phyloP scores from a whole-genome alignment of 352 stramenopile species.

The Halophytophthora batemanensis region DNA sequence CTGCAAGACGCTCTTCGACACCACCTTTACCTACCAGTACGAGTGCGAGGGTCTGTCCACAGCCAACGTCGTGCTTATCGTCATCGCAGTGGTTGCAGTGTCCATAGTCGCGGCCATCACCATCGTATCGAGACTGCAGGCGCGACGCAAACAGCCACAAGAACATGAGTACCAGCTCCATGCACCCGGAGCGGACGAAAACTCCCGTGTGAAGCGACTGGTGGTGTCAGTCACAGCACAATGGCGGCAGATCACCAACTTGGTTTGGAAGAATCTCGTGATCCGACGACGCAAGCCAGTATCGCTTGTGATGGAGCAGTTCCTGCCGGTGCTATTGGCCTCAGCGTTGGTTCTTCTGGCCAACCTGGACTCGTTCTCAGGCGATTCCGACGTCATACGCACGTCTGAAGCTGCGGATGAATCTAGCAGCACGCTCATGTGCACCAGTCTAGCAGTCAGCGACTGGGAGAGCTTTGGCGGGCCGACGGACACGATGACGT shows the following conservation, averaged over 20 bases:
- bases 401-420: constrained; percentile 20
- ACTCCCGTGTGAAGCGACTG: constrained; percentile 4
- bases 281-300: constrained; percentile 44
- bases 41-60: constrained; percentile 40
- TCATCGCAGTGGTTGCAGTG: neutral
- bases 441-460: constrained; percentile 26
- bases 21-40: constrained; percentile 38
- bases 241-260: constrained; percentile 56
- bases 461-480: constrained; percentile 31
- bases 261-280: constrained; percentile 77
- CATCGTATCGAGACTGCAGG: constrained; percentile 15
- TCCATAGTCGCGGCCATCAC: constrained; percentile 11
- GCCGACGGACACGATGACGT: constrained; percentile 36
- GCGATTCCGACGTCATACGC: constrained; percentile 32
- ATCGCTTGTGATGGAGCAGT: constrained; percentile 45
- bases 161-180: neutral
- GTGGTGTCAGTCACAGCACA: constrained; percentile 10
- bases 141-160: constrained; percentile 1
- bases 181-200: neutral
- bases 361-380: constrained; percentile 50
- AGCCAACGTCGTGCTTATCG: constrained; percentile 31
- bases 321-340: constrained; percentile 56
- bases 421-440: constrained; percentile 30
- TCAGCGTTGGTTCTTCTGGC: constrained; percentile 50
- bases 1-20: constrained; percentile 42